A percentile compares a stretch with the other conserved stretches of the same genome.
These are phyloP conservation scores for Quercus variabilis DNA, from an alignment of 306 rosid species.

Conservation along the genomic window DNA sequence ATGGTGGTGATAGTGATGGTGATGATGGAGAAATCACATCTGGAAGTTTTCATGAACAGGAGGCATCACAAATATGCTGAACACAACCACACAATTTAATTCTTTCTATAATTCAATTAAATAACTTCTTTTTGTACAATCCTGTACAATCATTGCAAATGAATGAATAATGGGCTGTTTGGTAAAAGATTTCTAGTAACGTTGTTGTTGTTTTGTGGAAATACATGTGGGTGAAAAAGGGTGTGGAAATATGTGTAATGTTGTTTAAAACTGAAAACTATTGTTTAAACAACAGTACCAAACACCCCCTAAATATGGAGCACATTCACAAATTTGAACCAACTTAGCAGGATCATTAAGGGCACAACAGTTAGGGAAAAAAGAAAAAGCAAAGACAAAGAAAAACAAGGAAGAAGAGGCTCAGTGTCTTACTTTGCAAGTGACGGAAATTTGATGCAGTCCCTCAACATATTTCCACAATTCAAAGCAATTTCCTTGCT, in stretches of 20 bases:
- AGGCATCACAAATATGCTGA: background rate
- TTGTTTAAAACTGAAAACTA: too few relatives aligned
- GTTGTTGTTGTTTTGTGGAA: too few relatives aligned
- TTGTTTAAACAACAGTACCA: too few relatives aligned
- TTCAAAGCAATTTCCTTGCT: slow-evolving; percentile 91
- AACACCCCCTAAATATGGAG: background rate
- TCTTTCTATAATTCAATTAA: background rate
- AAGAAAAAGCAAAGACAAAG: background rate
- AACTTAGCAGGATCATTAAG: slow-evolving; percentile 15
- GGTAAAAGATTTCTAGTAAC: too few relatives aligned
- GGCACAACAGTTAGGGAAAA: slow-evolving; percentile 7
- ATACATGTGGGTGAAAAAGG: too few relatives aligned
- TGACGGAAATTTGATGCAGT: slow-evolving; percentile 79
- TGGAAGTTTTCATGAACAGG: background rate
- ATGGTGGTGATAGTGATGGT: background rate
- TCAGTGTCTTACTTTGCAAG: slow-evolving; percentile 76
- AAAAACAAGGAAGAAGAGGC: background rate
- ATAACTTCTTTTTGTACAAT: background rate
- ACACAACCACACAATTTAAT: background rate
- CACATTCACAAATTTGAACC: slow-evolving; percentile 7
- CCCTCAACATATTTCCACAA: slow-evolving; percentile 93
- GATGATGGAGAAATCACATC: background rate
- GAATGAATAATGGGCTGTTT: background rate
- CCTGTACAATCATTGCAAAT: background rate
- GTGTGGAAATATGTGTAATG: too few relatives aligned